phyloP scores from a whole-genome alignment of 305 asterid species.

The Plantago coronopus region DNA sequence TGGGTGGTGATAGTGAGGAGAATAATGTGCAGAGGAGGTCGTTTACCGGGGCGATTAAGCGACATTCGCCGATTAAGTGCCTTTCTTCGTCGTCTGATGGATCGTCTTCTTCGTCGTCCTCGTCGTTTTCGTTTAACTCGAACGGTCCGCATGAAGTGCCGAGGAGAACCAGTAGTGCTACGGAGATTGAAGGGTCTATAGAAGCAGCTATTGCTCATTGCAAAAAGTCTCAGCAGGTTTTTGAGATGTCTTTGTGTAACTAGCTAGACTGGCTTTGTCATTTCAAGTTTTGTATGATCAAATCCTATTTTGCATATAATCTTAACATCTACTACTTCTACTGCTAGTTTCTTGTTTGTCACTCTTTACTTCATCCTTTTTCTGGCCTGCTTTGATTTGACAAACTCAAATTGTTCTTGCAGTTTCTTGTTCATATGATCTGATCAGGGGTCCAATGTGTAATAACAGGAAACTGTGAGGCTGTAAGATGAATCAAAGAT shows the following conservation, averaged over 20 bases:
- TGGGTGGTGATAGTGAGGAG: conserved; percentile 35
- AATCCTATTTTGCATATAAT: conserved; percentile 15
- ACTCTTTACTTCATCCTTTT: background rate
- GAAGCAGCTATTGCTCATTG: conserved; percentile 94
- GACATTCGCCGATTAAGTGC: conserved; percentile 52
- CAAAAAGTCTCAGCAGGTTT: conserved; percentile 57
- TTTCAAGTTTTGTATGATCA: conserved; percentile 9
- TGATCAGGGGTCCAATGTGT: background rate
- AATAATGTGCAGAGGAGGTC: conserved; percentile 49
- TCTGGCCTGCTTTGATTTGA: no score
- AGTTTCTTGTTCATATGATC: no score
- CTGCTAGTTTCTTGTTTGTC: conserved; percentile 1
- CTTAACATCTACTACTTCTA: background rate
- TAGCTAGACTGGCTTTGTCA: background rate
- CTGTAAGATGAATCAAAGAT: background rate
- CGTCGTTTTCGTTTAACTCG: conserved; percentile 48
- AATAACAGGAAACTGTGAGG: background rate
- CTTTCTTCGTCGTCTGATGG: conserved; percentile 29
- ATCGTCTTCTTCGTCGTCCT: conserved; percentile 58
- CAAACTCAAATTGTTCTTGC: no score
- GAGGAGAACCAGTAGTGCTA: conserved; percentile 63
- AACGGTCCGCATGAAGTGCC: conserved; percentile 38
- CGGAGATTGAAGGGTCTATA: conserved; percentile 64
- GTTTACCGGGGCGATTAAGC: conserved; percentile 67
- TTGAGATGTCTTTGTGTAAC: conserved; percentile 20